Percentiles rank a stretch among this genome's conserved stretches.
These are phyloP conservation scores for Earliella scabrosa DNA, from an alignment of 1,284 basidiomycete genomes.

Conservation along the genomic window DNA sequence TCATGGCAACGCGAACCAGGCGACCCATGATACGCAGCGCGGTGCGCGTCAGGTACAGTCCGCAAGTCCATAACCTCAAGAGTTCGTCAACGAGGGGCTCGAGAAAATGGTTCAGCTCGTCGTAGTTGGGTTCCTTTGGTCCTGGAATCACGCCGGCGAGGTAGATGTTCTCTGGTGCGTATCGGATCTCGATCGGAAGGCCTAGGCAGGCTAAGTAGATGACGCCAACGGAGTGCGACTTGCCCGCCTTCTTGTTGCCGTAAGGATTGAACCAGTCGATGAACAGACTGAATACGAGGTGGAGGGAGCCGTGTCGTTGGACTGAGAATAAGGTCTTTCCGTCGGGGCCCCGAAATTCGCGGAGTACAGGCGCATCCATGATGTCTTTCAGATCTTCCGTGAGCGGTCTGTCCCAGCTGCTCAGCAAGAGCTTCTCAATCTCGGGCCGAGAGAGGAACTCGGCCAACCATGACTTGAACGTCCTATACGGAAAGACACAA, in stretches of 20 bases:
- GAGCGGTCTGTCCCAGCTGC: not conserved
- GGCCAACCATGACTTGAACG: no score
- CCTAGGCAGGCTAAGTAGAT: slow-evolving; percentile 13
- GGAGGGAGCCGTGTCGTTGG: not conserved
- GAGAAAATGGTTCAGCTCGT: slow-evolving; percentile 26
- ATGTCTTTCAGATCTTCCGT: not conserved
- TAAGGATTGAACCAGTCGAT: slow-evolving; percentile 20
- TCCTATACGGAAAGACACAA: no score
- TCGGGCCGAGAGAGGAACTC: not conserved
- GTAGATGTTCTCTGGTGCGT: slow-evolving; percentile 27
- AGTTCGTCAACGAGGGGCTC: slow-evolving; percentile 25
- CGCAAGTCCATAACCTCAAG: slow-evolving; percentile 15
- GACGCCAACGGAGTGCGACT: slow-evolving; percentile 13
- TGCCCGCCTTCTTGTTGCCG: slow-evolving; percentile 20
- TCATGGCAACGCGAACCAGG: slow-evolving; percentile 9
- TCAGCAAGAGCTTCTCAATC: not conserved
- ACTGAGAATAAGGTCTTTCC: not conserved
- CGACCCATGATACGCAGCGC: slow-evolving; percentile 1
- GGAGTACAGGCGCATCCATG: slow-evolving; percentile 6
- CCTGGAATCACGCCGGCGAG: slow-evolving; percentile 5
- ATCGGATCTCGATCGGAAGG: slow-evolving; percentile 24
- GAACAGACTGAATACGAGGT: slow-evolving; percentile 15
- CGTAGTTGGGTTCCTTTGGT: slow-evolving; percentile 1
- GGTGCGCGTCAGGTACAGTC: not conserved
- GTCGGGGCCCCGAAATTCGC: slow-evolving; percentile 12